phyloP scores from a whole-genome alignment of 192 early-diverging fungal species.

The Allomyces macrogynus region DNA sequence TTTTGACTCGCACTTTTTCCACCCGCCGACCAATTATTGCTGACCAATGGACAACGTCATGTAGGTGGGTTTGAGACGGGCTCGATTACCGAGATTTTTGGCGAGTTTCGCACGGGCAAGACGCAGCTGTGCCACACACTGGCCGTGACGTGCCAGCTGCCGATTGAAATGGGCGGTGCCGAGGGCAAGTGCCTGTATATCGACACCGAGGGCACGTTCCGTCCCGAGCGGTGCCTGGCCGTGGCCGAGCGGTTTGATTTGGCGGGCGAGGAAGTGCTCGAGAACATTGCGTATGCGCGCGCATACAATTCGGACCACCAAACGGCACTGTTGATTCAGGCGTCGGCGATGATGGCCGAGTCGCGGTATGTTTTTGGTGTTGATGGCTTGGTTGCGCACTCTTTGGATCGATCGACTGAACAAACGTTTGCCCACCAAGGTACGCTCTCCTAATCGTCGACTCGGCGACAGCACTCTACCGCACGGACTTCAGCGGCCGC shows the following conservation, averaged over 20 bases:
- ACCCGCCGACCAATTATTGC: background rate
- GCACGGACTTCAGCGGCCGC: slow-evolving; percentile 90
- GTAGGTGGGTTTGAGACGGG: slow-evolving; percentile 84
- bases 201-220: slow-evolving; percentile 93
- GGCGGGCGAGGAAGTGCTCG: slow-evolving; percentile 65
- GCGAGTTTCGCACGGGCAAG: slow-evolving; percentile 95
- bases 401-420: slow-evolving; percentile 1
- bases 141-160: slow-evolving; percentile 89
- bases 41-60: background rate
- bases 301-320: slow-evolving; percentile 96
- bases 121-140: slow-evolving; percentile 90
- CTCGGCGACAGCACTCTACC: slow-evolving; percentile 75
- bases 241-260: slow-evolving; percentile 60
- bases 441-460: slow-evolving; percentile 80
- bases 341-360: slow-evolving; percentile 79
- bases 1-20: background rate
- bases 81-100: slow-evolving; percentile 91
- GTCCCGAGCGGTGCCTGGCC: slow-evolving; percentile 66
- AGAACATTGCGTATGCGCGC: slow-evolving; percentile 84
- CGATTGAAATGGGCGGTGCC: slow-evolving; percentile 68
- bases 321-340: slow-evolving; percentile 57
- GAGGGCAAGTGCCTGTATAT: slow-evolving; percentile 92
- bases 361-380: slow-evolving; percentile 13
- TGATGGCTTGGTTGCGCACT: background rate
- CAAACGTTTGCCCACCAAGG: slow-evolving; percentile 11